A percentile compares a stretch with the other conserved stretches of the same genome.
Evolutionary conservation across 2,329 filamentous ascomycete genomes (phyloP).

Genomic region (Xylariaceae sp.): DNA sequence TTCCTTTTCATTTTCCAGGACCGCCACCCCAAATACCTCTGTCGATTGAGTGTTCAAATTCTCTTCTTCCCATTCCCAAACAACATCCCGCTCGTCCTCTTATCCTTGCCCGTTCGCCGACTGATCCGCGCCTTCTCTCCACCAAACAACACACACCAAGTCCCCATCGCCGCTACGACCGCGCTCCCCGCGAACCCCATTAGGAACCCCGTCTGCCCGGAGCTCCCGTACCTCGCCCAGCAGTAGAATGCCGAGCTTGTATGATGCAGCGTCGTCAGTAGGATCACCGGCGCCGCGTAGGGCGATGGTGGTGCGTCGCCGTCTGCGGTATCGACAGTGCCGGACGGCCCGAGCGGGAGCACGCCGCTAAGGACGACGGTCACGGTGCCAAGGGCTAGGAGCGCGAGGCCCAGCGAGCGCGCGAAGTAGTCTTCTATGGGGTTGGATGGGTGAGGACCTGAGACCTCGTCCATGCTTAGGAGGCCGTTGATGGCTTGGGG

Average conservation of each 20-base stretch:
- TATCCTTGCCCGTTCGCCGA: constrained; percentile 35
- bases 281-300: constrained; percentile 61
- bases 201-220: constrained; percentile 53
- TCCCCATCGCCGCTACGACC: constrained; percentile 54
- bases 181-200: constrained; percentile 56
- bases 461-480: constrained; percentile 22
- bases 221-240: constrained; percentile 62
- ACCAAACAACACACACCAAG: constrained; percentile 54
- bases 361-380: constrained; percentile 67
- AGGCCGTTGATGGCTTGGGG: constrained; percentile 43
- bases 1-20: constrained; percentile 8
- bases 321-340: constrained; percentile 13
- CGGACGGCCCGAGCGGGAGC: constrained; percentile 55
- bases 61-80: constrained; percentile 33
- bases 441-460: not conserved
- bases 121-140: constrained; percentile 31
- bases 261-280: constrained; percentile 66
- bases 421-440: constrained; percentile 68
- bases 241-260: constrained; percentile 57
- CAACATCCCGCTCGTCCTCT: constrained; percentile 36
- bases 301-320: constrained; percentile 46
- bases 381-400: constrained; percentile 60
- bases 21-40: too few relatives aligned
- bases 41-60: too few relatives aligned
- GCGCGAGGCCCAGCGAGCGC: constrained; percentile 63